Evolutionary conservation across 768 basidiomycete genomes (phyloP).

Genomic region (Lactifluus rugatus): DNA sequence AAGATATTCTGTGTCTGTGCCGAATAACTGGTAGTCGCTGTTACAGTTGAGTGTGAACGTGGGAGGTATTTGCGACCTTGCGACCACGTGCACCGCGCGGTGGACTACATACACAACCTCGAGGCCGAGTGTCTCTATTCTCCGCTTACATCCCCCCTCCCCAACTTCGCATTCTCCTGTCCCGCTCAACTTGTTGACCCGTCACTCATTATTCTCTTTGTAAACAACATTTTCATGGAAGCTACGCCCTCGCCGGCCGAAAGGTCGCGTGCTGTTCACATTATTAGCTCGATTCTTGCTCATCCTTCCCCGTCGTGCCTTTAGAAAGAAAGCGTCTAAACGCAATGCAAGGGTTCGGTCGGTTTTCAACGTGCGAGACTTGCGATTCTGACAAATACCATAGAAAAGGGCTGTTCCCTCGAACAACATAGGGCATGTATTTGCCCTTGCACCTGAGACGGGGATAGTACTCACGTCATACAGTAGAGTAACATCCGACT

Average conservation of each 20-base stretch:
- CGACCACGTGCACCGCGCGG: not conserved
- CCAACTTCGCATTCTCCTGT: not conserved
- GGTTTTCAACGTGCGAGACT: not conserved
- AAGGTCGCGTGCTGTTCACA: constrained; percentile 9
- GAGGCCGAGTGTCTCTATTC: not conserved
- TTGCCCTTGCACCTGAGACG: not conserved
- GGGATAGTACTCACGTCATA: not conserved
- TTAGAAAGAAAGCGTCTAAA: constrained; percentile 6
- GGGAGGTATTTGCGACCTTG: not conserved
- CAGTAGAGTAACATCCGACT: constrained; percentile 5
- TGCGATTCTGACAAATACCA: not conserved
- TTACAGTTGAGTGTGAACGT: too few species aligned
- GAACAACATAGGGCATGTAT: constrained; percentile 9
- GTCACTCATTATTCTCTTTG: constrained; percentile 6
- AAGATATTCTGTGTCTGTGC: too few species aligned
- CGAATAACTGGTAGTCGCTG: too few species aligned
- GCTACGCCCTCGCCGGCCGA: constrained; percentile 11
- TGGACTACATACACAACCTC: not conserved
- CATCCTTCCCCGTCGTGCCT: not conserved
- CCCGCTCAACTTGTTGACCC: not conserved
- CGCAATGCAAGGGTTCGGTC: constrained; percentile 10
- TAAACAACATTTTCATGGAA: constrained; percentile 9
- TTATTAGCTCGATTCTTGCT: not conserved
- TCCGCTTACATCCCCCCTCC: constrained; percentile 4
- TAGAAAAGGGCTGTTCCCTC: not conserved